Evolutionary conservation across 2,329 filamentous ascomycete species (phyloP).

Genomic region (Trichophyton verrucosum): DNA sequence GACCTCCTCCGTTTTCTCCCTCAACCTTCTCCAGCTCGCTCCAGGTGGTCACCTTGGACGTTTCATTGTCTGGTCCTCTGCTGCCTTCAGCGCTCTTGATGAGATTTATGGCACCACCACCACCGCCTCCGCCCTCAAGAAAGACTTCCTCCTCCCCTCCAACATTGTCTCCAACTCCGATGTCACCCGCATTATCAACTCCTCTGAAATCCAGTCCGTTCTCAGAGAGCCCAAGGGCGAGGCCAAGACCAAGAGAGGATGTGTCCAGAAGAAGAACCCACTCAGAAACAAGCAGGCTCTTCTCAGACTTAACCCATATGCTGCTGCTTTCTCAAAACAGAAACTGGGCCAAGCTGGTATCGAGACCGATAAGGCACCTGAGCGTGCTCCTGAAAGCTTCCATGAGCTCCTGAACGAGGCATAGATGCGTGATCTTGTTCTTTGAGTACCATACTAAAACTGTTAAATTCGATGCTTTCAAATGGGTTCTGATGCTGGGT

Average conservation of each 20-base stretch:
- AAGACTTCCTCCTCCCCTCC: slow-evolving; percentile 93
- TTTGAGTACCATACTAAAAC: slow-evolving; percentile 1
- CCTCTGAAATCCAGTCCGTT: slow-evolving; percentile 92
- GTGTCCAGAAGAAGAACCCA: slow-evolving; percentile 99
- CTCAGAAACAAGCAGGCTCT: slow-evolving; percentile 98
- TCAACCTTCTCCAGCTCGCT: slow-evolving; percentile 98
- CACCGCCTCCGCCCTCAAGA: slow-evolving; percentile 83
- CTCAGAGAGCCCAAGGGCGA: slow-evolving; percentile 84
- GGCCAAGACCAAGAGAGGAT: slow-evolving; percentile 74
- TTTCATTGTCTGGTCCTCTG: slow-evolving; percentile 98
- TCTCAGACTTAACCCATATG: slow-evolving; percentile 97
- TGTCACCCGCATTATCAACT: slow-evolving; percentile 97
- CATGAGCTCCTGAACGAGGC: slow-evolving; percentile 40
- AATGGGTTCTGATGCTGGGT: not conserved
- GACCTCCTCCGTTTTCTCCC: slow-evolving; percentile 81
- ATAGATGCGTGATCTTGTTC: slow-evolving; percentile 26
- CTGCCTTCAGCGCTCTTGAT: slow-evolving; percentile 92
- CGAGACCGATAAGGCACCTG: slow-evolving; percentile 47
- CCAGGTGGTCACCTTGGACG: slow-evolving; percentile 97
- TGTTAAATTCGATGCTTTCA: slow-evolving; percentile 1
- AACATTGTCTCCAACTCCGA: slow-evolving; percentile 91
- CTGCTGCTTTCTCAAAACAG: slow-evolving; percentile 75
- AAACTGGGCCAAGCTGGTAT: slow-evolving; percentile 63
- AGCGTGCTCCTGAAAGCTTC: slow-evolving; percentile 43
- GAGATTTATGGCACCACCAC: slow-evolving; percentile 93